phyloP scores from a whole-genome alignment of 1,139 yeast species.

The Candida neerlandica region DNA sequence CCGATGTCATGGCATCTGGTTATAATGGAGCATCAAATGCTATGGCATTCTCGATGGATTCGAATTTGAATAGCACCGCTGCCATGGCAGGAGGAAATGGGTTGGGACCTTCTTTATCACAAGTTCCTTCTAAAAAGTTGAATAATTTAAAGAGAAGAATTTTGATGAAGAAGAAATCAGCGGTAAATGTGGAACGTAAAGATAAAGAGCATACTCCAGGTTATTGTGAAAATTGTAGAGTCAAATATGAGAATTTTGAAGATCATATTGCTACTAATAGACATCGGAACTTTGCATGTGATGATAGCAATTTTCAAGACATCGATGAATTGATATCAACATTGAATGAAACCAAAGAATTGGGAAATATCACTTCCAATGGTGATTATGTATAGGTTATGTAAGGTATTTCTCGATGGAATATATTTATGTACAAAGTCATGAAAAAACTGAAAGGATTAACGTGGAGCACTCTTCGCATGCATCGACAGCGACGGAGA shows the following conservation, averaged over 20 bases:
- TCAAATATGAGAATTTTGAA: constrained; percentile 77
- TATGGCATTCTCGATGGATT: constrained; percentile 46
- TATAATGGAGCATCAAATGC: constrained; percentile 63
- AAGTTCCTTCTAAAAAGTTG: constrained; percentile 67
- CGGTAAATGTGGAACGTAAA: constrained; percentile 36
- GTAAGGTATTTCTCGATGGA: no score
- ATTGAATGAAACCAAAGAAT: constrained; percentile 45
- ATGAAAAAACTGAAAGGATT: no score
- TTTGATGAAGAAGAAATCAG: constrained; percentile 43
- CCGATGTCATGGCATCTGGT: constrained; percentile 77
- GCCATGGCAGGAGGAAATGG: constrained; percentile 57
- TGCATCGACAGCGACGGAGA: no score
- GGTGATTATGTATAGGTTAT: constrained; percentile 33
- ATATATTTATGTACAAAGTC: no score
- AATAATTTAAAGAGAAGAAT: constrained; percentile 59
- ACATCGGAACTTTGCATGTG: constrained; percentile 80
- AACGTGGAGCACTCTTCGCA: no score
- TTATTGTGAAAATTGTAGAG: constrained; percentile 93
- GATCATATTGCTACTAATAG: constrained; percentile 72
- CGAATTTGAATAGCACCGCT: constrained; percentile 41
- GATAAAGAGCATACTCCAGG: constrained; percentile 59
- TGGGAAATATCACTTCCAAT: constrained; percentile 47
- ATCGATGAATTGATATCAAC: constrained; percentile 69
- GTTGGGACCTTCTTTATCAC: constrained; percentile 66
- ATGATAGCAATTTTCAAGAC: constrained; percentile 69